Evolutionary conservation across 805 yeast genomes (phyloP).

Genomic region (Myxozyma monticola): DNA sequence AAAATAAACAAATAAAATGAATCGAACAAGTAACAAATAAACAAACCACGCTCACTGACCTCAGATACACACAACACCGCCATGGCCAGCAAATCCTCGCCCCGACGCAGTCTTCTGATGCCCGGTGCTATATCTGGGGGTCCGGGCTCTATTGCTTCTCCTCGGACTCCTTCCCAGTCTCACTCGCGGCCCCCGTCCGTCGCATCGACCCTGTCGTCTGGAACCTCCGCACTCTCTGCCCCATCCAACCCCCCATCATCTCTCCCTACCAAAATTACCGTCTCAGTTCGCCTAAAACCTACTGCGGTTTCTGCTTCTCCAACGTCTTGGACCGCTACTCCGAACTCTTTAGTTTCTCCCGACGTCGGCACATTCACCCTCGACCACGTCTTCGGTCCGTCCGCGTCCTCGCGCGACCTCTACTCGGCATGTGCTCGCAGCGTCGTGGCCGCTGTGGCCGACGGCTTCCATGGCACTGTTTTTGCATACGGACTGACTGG

Average conservation of each 20-base stretch:
- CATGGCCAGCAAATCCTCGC: slow-evolving; percentile 2
- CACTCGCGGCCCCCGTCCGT: too few species aligned
- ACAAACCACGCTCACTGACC: too few species aligned
- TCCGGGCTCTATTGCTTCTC: too few species aligned
- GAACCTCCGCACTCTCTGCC: too few species aligned
- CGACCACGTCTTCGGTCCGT: slow-evolving; percentile 70
- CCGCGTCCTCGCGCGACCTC: slow-evolving; percentile 47
- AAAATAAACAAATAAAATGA: too few species aligned
- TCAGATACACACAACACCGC: too few species aligned
- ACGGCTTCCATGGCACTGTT: slow-evolving; percentile 72
- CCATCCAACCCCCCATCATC: too few species aligned
- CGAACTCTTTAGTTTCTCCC: slow-evolving; percentile 36
- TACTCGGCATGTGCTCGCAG: slow-evolving; percentile 57
- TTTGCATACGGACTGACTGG: slow-evolving; percentile 97
- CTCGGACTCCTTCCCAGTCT: too few species aligned
- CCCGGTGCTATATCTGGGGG: too few species aligned
- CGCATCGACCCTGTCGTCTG: not conserved
- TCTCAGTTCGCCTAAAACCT: slow-evolving; percentile 25
- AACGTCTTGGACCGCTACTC: slow-evolving; percentile 16
- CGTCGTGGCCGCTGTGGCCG: slow-evolving; percentile 55
- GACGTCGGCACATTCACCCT: slow-evolving; percentile 69
- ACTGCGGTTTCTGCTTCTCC: not conserved
- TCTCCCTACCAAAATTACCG: slow-evolving; percentile 21
- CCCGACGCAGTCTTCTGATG: slow-evolving; percentile 1
- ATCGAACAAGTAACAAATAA: too few species aligned